Evolutionary conservation across 2,329 filamentous ascomycete genomes (phyloP), one percentile per base, ranked within the genome.

Genomic region (Elsinoe necatrix): DNA sequence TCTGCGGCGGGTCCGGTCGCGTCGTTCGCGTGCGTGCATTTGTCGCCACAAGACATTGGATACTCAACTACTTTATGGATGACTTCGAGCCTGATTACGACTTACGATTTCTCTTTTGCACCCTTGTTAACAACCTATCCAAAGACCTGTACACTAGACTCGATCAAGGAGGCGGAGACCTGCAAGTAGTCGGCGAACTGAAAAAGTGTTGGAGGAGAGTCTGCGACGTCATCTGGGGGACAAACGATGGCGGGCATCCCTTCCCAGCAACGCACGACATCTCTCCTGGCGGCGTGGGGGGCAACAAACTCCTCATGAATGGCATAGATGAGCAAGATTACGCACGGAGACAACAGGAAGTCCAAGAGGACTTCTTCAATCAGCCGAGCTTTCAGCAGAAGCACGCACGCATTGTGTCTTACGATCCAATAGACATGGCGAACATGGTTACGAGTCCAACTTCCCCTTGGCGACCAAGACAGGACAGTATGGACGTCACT

Each of bases 121-220:
- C 83, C 29, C 77, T 90, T 7, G 77, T 96, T 58, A 96, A 97
- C 68, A 68, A 69, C 21, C 68, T 86, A 56, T 79, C 80, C 57
- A 66, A 70, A 27, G 72, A 77, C 56, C 72, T 85, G 31, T 77
- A 73, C 55, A 69, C 71, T 48, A 74, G 80, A 54, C 67, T 72
- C 54, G 75, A 77, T 61, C 74, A 77, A 42, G 79, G 81, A 31
- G 76, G 75, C 55, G 83, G 82, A 48, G 83, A 86, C 64, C 70
- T 95, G 58, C 96, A 96, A 70, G 95, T 97, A 62, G 77, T 98
- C 34, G 84, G 86, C 27, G 93, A 98, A 71, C 75, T 98, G 60
- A 98, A 98, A 71, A 95, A 95, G 68, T 97, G 93, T 68, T 98
- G 93, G 93, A 85, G 91, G 68, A 82, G 91, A 54, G 88, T 93